Conservation (phyloP, 2,329 filamentous ascomycete species). For the Paraphoma chrysanthemicola region DNA sequence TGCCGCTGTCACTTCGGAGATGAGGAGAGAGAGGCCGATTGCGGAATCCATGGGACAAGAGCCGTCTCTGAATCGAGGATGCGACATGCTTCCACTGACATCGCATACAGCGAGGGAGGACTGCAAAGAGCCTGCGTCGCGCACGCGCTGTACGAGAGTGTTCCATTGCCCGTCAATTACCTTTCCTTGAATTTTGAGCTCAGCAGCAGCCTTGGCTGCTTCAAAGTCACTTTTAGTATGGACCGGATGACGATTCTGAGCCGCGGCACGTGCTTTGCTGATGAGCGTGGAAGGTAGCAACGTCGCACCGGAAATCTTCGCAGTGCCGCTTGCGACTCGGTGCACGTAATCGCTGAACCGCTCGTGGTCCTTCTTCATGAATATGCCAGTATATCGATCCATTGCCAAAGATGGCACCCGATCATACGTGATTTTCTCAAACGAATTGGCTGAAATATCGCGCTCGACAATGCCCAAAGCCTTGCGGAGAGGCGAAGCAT, state of each 20-base stretch:
- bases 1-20: conserved; percentile 60
- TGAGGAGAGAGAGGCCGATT: conserved; percentile 63
- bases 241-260: neutral
- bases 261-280: conserved; percentile 18
- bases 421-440: conserved; percentile 63
- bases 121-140: conserved; percentile 61
- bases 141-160: conserved; percentile 63
- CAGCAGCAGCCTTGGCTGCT: conserved; percentile 9
- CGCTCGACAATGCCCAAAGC: conserved; percentile 62
- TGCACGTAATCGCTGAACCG: conserved; percentile 60
- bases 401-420: conserved; percentile 65
- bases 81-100: conserved; percentile 62
- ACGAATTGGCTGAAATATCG: conserved; percentile 56
- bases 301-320: conserved; percentile 63
- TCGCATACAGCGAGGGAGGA: conserved; percentile 66
- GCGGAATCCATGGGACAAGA: conserved; percentile 61
- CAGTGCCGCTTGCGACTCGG: conserved; percentile 57
- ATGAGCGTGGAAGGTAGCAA: conserved; percentile 62
- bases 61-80: conserved; percentile 51
- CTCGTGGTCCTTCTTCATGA: conserved; percentile 59
- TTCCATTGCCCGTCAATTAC: conserved; percentile 63
- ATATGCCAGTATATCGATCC: conserved; percentile 59
- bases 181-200: conserved; percentile 40
- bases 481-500: conserved; percentile 60
- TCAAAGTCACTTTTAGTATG: neutral